Percentiles rank a stretch among this genome's conserved stretches.
These are phyloP conservation scores for Macrophomina tecta DNA, from an alignment of 2,329 filamentous ascomycete genomes.

Conservation along the genomic window DNA sequence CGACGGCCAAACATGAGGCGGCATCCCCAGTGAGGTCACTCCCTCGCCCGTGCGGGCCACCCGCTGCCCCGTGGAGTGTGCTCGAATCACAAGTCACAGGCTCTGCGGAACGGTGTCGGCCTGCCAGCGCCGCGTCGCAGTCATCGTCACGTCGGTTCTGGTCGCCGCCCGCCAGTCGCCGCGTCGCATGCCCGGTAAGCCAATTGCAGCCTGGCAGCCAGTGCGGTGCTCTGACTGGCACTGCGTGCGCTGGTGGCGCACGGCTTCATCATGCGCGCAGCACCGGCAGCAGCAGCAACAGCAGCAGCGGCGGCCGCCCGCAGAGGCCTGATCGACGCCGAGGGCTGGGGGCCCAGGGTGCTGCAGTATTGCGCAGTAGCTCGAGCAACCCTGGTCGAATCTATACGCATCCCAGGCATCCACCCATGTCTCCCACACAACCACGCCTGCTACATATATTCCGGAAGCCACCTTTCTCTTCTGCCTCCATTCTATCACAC, in stretches of 20 bases:
- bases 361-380: constrained; percentile 3
- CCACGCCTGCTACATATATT: constrained; percentile 21
- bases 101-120: not conserved
- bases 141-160: constrained; percentile 12
- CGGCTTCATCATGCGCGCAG: constrained; percentile 24
- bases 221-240: constrained; percentile 3
- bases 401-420: constrained; percentile 23
- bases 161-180: constrained; percentile 9
- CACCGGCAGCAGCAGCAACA: not conserved
- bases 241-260: constrained; percentile 9
- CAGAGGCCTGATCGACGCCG: constrained; percentile 16
- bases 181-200: not conserved
- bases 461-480: not conserved
- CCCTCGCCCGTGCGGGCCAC: constrained; percentile 7
- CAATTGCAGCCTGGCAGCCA: not conserved
- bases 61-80: constrained; percentile 7
- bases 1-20: constrained; percentile 13
- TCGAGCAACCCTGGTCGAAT: constrained; percentile 1
- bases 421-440: constrained; percentile 12
- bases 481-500: constrained; percentile 7
- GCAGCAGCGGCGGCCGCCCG: not conserved
- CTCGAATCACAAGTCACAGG: not conserved
- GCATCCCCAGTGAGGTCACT: not conserved
- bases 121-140: constrained; percentile 6
- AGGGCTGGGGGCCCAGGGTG: constrained; percentile 12